Conservation (phyloP, 2,329 filamentous ascomycete species). For the Keithomyces neogunnii region DNA sequence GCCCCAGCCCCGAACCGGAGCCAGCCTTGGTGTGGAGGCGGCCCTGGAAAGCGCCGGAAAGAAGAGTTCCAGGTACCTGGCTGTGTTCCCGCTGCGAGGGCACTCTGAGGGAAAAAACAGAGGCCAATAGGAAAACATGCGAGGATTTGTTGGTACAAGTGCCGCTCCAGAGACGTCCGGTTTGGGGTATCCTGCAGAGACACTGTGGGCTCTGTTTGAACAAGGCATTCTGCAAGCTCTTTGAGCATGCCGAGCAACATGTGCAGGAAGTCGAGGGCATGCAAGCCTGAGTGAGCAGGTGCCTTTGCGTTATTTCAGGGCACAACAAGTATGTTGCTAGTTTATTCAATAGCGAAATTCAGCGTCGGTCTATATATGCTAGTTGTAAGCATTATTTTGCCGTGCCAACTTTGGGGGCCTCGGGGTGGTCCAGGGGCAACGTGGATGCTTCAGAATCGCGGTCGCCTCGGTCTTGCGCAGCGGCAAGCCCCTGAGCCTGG, state of each 20-base stretch:
- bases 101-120: constrained; percentile 1
- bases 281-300: neutral
- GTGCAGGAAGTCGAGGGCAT: neutral
- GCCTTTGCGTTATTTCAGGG: neutral
- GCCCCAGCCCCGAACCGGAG: neutral
- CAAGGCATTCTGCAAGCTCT: constrained; percentile 9
- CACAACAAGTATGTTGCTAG: neutral
- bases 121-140: neutral
- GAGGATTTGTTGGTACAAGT: constrained; percentile 3
- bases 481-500: constrained; percentile 9
- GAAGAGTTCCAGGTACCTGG: constrained; percentile 10
- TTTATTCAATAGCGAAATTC: neutral
- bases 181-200: constrained; percentile 5
- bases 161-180: constrained; percentile 8
- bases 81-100: constrained; percentile 12
- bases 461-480: neutral
- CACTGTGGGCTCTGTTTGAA: constrained; percentile 9
- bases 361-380: neutral
- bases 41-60: constrained; percentile 6
- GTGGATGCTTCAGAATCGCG: neutral
- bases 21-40: constrained; percentile 2
- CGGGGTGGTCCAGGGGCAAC: neutral
- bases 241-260: neutral
- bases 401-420: neutral
- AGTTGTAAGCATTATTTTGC: neutral